Base-by-base conservation (phyloP, 768 basidiomycete genomes). In the Mycena rebaudengoi region DNA sequence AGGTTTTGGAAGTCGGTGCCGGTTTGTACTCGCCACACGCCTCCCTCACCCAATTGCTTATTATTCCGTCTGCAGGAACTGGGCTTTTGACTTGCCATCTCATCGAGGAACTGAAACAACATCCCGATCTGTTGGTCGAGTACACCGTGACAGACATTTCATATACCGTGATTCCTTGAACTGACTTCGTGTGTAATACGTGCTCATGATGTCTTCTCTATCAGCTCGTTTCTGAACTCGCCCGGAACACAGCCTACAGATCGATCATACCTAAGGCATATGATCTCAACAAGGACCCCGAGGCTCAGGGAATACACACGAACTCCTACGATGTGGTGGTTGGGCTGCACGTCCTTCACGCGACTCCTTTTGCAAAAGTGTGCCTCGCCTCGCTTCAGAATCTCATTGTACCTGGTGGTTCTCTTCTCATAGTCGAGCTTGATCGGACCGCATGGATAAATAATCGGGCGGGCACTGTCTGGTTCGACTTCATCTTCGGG, bases 111-210 rank as follows among this genome's bases (percentile, higher is more conserved):
- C 12, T 64, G n/a, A n/a, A 37, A 5, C 39, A 28, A 14, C 26
- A 52, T 11, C 5, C 32, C 8, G 40, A 52, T 33, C 49, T 64
- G 4, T 14, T 52, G 29, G 35, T 20, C 3, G 62, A 64, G n/a
- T 64, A 64, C 29, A 64, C 62, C 0, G 33, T 64, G 4, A 58
- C 62, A 1, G 62, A 64, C n/a, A 37, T 44, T 5, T 64, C 62
- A 8, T 64, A 64, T 37, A 39, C 39, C 13, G 23, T 52, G 20
- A 8, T 21, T 26, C 29, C 18, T 20, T 39, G n/a, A 14, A 18
- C n/a, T 54, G 4, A 23, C n/a, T 29, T 5, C 3, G 21, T 2
- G 20, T 41, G 4, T 16, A 7, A 14, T 11, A 26, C 25, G 16
- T n/a, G n/a, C n/a, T n/a, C n/a, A n/a, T 50, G n/a, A 32, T 20